Conservation (phyloP, 1,284 basidiomycete genomes). For the Coniferiporia weirii region DNA sequence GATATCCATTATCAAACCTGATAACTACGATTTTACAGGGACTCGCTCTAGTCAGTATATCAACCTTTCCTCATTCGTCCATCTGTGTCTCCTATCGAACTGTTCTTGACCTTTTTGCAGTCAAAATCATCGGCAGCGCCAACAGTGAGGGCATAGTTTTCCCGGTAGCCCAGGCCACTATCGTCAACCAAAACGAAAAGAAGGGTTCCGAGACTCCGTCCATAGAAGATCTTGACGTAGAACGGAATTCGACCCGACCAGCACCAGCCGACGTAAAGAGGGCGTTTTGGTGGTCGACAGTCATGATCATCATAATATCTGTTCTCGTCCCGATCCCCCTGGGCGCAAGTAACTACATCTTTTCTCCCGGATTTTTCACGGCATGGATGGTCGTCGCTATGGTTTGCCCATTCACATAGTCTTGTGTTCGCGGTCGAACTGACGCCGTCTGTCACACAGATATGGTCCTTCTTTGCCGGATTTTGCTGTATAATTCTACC, state of each 20-base stretch:
- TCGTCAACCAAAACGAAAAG: constrained; percentile 20
- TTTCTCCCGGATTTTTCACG: constrained; percentile 42
- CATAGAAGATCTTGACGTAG: constrained; percentile 10
- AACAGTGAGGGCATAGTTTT: constrained; percentile 1
- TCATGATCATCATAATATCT: constrained; percentile 35
- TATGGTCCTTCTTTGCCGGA: constrained; percentile 43
- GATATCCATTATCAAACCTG: constrained; percentile 39
- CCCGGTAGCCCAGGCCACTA: constrained; percentile 8
- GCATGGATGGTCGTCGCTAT: constrained; percentile 48
- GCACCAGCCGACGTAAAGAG: constrained; percentile 35
- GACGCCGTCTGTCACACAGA: constrained; percentile 24
- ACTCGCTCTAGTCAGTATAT: constrained; percentile 39
- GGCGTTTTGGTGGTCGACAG: constrained; percentile 38
- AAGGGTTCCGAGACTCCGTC: constrained; percentile 17
- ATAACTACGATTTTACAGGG: constrained; percentile 42
- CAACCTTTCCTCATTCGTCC: constrained; percentile 20
- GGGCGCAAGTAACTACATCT: constrained; percentile 49
- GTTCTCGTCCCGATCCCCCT: constrained; percentile 38
- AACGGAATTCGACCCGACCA: constrained; percentile 16
- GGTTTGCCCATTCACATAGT: constrained; percentile 26
- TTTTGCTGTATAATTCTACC: constrained; percentile 44
- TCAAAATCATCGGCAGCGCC: constrained; percentile 11
- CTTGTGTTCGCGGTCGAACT: background rate
- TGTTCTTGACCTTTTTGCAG: background rate
- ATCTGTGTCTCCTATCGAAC: background rate